phyloP scores from a whole-genome alignment of 73 alveolate genomes.

The Paramecium caudatum region DNA sequence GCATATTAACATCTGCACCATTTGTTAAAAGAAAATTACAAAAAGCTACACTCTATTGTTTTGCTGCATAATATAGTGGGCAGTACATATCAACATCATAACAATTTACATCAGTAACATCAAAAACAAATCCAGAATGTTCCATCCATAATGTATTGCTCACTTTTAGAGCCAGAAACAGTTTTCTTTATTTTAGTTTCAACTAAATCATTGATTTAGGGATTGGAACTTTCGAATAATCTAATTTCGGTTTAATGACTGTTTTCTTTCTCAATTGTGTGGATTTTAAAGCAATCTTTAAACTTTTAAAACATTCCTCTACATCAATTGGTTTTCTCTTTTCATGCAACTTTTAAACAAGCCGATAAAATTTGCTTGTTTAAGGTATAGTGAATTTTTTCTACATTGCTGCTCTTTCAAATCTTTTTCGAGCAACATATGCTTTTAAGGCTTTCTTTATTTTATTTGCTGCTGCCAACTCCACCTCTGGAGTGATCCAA shows the following conservation, averaged over 20 bases:
- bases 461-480: conserved; percentile 36
- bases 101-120: conserved; percentile 43
- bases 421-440: not conserved
- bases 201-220: conserved; percentile 47
- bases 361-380: not conserved
- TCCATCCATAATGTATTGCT: conserved; percentile 28
- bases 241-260: not conserved
- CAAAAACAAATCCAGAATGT: conserved; percentile 55
- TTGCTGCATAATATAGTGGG: conserved; percentile 58
- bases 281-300: not conserved
- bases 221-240: not conserved
- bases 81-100: conserved; percentile 50
- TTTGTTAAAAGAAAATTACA: not conserved
- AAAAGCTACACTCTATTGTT: not conserved
- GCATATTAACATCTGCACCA: conserved; percentile 66
- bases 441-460: conserved; percentile 22
- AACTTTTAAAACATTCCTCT: conserved; percentile 49
- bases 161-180: conserved; percentile 41
- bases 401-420: not conserved
- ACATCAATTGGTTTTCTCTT: not conserved
- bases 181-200: conserved; percentile 52
- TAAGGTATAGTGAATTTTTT: conserved; percentile 1
- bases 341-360: not conserved
- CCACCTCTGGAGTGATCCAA: conserved; percentile 41
- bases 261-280: not conserved